Evolutionary conservation across 1,139 yeast species (phyloP), one percentile per base, ranked within the genome.

Genomic region (Sugiyamaella sp.): DNA sequence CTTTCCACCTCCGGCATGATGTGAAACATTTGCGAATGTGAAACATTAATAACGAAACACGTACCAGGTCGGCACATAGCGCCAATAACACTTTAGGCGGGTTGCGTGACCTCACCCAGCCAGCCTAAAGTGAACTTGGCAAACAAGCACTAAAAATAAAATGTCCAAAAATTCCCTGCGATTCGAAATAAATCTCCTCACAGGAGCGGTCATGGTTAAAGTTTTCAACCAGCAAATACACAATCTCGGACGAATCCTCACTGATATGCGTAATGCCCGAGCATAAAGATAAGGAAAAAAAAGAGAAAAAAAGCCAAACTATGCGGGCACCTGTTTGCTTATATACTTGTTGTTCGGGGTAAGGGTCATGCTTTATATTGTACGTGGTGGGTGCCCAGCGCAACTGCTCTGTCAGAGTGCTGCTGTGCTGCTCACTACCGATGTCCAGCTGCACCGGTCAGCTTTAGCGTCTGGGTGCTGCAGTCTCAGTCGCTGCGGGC

Each of bases 211-310:
- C 97, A 85, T 47, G 95, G 93, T 88, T 86, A 85, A 82, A 86
- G 93, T 90, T 91, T 91, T 91, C 97, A 91, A 91, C 97, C 96
- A 91, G 99, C 99, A 91, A 91, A 90, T 88, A 91, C 98, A 91
- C 96, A 96, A 89, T 89, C 99, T 91, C 99, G 98, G 98, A 93
- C 97, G 97, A 90, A 90, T 93, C 98, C 97, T 91, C 99, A 91
- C 96, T 90, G 98, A 91, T 89, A 89, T 95, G 96, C 96, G 98
- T 91, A 91, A 90, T 90, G 96, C 97, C 98, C 98, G 88, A 87
- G 99, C 98, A 91, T 89, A 93, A 91, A 86, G 97, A 90, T 90
- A 73, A 69, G 71, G 85, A 71, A 63, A 73, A 69, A 68, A 71
- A 70, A 58, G 51, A 58, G 49, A 46, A 49, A 48, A 51, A 53